Conservation (phyloP, 768 basidiomycete genomes). For the Tulasnella sp. region DNA sequence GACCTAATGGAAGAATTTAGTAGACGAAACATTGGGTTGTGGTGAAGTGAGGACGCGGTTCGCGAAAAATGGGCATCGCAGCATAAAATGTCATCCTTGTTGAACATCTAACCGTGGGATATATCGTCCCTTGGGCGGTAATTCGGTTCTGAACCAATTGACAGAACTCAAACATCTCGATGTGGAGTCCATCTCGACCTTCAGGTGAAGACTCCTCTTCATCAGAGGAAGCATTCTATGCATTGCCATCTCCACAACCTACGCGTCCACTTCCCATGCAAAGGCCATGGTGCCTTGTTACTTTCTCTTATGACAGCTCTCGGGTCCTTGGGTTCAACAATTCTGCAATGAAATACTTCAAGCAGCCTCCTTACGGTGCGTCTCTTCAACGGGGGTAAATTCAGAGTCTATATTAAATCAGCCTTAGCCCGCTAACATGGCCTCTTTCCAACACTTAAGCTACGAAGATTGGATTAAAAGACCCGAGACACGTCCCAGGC, state of each 20-base stretch:
- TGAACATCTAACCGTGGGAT: no score
- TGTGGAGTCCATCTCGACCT: no score
- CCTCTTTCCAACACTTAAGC: constrained; percentile 29
- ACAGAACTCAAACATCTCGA: no score
- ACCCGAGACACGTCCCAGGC: constrained; percentile 49
- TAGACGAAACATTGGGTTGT: no score
- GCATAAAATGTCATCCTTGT: no score
- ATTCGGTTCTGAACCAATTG: no score
- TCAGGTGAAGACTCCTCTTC: no score
- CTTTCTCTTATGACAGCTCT: constrained; percentile 13
- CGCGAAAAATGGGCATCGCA: no score
- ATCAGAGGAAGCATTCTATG: no score
- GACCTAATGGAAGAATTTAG: no score
- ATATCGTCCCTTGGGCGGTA: no score
- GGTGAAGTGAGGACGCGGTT: no score
- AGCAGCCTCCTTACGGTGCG: constrained; percentile 50
- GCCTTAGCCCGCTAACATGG: background rate
- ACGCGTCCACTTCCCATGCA: constrained; percentile 7
- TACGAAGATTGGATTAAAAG: constrained; percentile 61
- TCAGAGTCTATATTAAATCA: background rate
- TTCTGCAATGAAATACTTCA: constrained; percentile 56
- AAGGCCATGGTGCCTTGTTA: constrained; percentile 8
- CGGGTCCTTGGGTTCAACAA: constrained; percentile 51
- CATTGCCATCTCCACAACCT: constrained; percentile 6
- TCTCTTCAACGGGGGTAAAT: constrained; percentile 9